Percentiles rank a stretch among this genome's conserved stretches.
phyloP scores from a whole-genome alignment of 208 protist genomes.

The Leishmania gerbilli region DNA sequence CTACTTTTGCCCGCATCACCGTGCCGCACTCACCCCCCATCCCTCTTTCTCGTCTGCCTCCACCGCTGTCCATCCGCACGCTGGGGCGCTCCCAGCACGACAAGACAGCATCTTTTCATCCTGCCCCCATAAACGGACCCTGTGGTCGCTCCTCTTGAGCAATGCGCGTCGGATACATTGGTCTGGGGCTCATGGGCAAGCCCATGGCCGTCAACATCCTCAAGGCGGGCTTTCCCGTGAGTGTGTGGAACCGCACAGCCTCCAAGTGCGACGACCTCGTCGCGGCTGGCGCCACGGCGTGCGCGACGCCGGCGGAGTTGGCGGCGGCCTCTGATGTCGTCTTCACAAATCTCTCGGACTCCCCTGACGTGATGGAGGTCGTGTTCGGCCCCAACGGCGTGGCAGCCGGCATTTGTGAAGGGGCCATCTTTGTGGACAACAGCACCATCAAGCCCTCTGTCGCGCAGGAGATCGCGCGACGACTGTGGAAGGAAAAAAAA shows the following conservation, averaged over 20 bases:
- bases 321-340: conserved; percentile 86
- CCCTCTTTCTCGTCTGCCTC: conserved; percentile 8
- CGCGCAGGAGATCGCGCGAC: conserved; percentile 82
- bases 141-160: neutral
- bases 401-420: conserved; percentile 66
- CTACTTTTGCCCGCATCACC: neutral
- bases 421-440: conserved; percentile 93
- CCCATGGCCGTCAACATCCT: conserved; percentile 92
- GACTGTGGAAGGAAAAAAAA: conserved; percentile 74
- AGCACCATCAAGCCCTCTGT: conserved; percentile 95
- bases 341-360: conserved; percentile 94
- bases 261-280: conserved; percentile 84
- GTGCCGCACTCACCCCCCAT: neutral
- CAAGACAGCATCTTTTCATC: conserved; percentile 5
- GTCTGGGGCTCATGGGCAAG: conserved; percentile 94
- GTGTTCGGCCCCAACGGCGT: conserved; percentile 87
- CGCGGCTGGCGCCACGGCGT: conserved; percentile 65
- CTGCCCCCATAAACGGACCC: neutral
- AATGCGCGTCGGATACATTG: conserved; percentile 91
- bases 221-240: conserved; percentile 85
- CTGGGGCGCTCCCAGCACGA: neutral
- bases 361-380: conserved; percentile 85
- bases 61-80: neutral
- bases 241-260: conserved; percentile 89
- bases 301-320: conserved; percentile 76